Evolutionary conservation across 1,139 yeast genomes (phyloP).

Genomic region (Kodamaea sp.): DNA sequence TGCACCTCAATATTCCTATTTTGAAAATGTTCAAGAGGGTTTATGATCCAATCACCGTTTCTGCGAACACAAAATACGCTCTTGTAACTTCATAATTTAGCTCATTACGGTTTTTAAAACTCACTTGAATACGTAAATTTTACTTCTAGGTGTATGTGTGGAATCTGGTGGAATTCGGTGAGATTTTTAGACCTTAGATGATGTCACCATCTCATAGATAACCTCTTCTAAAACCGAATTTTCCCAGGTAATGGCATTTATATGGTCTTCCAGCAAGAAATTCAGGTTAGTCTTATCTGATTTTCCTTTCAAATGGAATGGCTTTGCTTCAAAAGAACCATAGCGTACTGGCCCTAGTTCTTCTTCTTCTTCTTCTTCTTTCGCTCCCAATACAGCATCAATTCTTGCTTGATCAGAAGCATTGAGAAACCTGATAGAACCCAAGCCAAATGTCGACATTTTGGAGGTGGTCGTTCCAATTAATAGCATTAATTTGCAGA

Average conservation of each 20-base stretch:
- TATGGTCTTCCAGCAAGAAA: conserved; percentile 17
- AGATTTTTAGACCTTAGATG: no score
- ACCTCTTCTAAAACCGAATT: conserved; percentile 18
- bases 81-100: no score
- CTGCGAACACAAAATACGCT: no score
- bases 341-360: neutral
- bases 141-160: no score
- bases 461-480: conserved; percentile 25
- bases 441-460: conserved; percentile 21
- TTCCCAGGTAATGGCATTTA: conserved; percentile 27
- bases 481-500: conserved; percentile 20
- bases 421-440: conserved; percentile 6
- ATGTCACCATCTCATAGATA: conserved; percentile 3
- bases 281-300: conserved; percentile 3
- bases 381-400: neutral
- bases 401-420: neutral
- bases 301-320: conserved; percentile 6
- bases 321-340: conserved; percentile 5
- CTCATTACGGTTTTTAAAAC: no score
- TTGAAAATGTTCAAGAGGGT: no score
- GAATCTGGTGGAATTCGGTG: no score
- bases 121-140: no score
- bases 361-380: neutral
- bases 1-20: no score
- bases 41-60: no score